Percentiles rank a stretch among this genome's conserved stretches.
Conservation (phyloP, 2,329 filamentous ascomycete genomes). For the Thielaviopsis ethacetica region DNA sequence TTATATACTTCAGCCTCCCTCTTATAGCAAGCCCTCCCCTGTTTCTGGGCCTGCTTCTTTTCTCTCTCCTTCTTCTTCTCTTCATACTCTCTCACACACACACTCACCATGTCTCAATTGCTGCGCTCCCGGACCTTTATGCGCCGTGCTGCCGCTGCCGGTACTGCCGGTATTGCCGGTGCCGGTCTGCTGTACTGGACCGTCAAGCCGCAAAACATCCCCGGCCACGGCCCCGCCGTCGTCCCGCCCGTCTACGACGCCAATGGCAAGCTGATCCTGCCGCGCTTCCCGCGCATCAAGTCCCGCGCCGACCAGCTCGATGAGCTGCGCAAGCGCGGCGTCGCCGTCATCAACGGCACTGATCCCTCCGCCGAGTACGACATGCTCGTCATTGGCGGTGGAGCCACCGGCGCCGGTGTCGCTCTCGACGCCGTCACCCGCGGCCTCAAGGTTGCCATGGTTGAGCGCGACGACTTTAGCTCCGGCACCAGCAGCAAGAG, state of each 20-base stretch:
- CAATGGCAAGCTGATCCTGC: slow-evolving; percentile 50
- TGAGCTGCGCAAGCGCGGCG: slow-evolving; percentile 32
- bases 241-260: slow-evolving; percentile 54
- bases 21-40: no score
- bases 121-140: slow-evolving; percentile 16
- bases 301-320: slow-evolving; percentile 47
- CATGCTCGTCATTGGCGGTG: slow-evolving; percentile 53
- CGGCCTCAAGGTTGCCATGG: slow-evolving; percentile 53
- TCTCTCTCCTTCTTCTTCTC: background rate
- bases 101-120: slow-evolving; percentile 7
- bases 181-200: slow-evolving; percentile 31
- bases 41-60: no score
- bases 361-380: slow-evolving; percentile 38
- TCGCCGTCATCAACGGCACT: slow-evolving; percentile 12
- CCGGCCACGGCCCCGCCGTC: slow-evolving; percentile 50
- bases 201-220: slow-evolving; percentile 57
- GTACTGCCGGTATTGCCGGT: slow-evolving; percentile 25
- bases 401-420: slow-evolving; percentile 54
- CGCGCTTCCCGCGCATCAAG: slow-evolving; percentile 47
- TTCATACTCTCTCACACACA: background rate
- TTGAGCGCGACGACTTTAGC: slow-evolving; percentile 59
- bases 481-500: slow-evolving; percentile 60
- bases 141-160: slow-evolving; percentile 28
- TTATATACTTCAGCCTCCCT: no score
- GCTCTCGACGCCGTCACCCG: slow-evolving; percentile 56